These are phyloP conservation scores for Lipomyces oligophaga DNA, from an alignment of 805 yeast species.

Conservation along the genomic window DNA sequence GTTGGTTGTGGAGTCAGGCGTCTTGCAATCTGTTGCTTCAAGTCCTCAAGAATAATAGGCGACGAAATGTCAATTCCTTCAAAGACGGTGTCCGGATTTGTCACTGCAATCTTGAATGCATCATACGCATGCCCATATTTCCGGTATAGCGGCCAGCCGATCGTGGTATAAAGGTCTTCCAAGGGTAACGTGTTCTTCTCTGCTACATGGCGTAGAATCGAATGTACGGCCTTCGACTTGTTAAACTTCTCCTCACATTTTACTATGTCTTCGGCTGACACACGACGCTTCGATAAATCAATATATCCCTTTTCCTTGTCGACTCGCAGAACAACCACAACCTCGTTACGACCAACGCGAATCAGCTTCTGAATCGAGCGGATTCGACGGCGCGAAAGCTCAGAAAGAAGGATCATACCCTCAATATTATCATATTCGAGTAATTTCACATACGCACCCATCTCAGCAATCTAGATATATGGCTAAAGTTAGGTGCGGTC, in stretches of 20 bases:
- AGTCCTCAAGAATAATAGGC: conserved; percentile 72
- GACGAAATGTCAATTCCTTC: conserved; percentile 73
- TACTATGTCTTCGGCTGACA: conserved; percentile 93
- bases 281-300: conserved; percentile 96
- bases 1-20: conserved; percentile 97
- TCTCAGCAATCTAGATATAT: conserved; percentile 69
- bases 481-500: background rate
- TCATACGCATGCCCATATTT: conserved; percentile 96
- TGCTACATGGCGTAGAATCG: conserved; percentile 97
- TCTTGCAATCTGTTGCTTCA: conserved; percentile 80
- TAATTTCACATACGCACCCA: conserved; percentile 97
- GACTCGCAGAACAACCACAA: conserved; percentile 94
- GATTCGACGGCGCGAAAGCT: conserved; percentile 96
- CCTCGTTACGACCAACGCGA: conserved; percentile 97
- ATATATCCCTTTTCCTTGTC: conserved; percentile 98
- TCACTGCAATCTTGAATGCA: conserved; percentile 93
- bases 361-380: conserved; percentile 95
- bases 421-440: conserved; percentile 97
- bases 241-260: conserved; percentile 97
- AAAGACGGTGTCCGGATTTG: conserved; percentile 79
- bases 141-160: conserved; percentile 97
- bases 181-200: conserved; percentile 88
- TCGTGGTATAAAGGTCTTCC: conserved; percentile 77
- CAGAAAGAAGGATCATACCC: conserved; percentile 95
- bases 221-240: conserved; percentile 95